Percentiles rank a stretch among this genome's conserved stretches.
phyloP scores from a whole-genome alignment of 176 grass and related monocot species.

The Eragrostis nindensis region DNA sequence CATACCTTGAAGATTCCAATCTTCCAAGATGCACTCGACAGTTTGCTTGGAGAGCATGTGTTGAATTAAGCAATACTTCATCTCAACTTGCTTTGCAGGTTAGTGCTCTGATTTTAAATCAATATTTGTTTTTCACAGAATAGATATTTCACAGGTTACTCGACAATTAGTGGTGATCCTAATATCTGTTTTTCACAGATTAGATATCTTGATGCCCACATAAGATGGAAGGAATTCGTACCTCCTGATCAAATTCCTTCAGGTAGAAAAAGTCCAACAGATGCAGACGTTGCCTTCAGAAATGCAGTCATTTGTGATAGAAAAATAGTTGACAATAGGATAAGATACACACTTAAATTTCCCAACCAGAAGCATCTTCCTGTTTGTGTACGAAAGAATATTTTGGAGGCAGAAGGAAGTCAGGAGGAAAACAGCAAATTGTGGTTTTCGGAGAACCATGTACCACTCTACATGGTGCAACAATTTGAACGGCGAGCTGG shows the following conservation, averaged over 20 bases:
- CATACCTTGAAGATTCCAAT: slow-evolving; percentile 77
- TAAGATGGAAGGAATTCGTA: slow-evolving; percentile 94
- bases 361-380: slow-evolving; percentile 91
- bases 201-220: slow-evolving; percentile 92
- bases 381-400: slow-evolving; percentile 85
- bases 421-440: slow-evolving; percentile 57
- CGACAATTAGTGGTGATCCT: slow-evolving; percentile 23
- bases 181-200: slow-evolving; percentile 62
- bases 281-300: slow-evolving; percentile 75
- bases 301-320: slow-evolving; percentile 93
- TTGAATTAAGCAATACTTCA: slow-evolving; percentile 68
- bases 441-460: slow-evolving; percentile 94
- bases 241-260: slow-evolving; percentile 72
- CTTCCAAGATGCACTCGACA: slow-evolving; percentile 80
- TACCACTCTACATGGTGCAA: slow-evolving; percentile 84
- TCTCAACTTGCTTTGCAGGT: slow-evolving; percentile 95
- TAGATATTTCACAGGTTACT: background rate
- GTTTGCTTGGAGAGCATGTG: slow-evolving; percentile 86
- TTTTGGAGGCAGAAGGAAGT: slow-evolving; percentile 70
- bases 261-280: slow-evolving; percentile 66
- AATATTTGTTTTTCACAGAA: background rate
- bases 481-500: slow-evolving; percentile 71
- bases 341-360: slow-evolving; percentile 78
- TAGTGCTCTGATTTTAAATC: slow-evolving; percentile 26
- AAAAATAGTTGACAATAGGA: slow-evolving; percentile 66